A percentile compares a stretch with the other conserved stretches of the same genome.
Evolutionary conservation across 768 basidiomycete genomes (phyloP).

Genomic region (Podaxis pistillaris): DNA sequence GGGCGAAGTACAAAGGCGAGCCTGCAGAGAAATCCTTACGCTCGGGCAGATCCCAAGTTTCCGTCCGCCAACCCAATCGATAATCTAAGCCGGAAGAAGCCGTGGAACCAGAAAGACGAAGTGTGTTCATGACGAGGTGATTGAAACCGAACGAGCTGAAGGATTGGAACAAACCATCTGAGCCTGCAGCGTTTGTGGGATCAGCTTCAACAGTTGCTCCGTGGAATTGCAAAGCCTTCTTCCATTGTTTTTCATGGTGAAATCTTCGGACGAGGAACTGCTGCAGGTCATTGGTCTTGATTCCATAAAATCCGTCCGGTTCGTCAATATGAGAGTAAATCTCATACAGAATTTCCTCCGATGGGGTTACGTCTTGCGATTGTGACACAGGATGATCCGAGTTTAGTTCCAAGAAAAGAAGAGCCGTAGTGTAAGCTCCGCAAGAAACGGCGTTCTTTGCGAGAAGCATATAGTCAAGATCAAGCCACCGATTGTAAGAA

Average conservation of each 20-base stretch:
- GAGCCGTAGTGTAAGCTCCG: slow-evolving; percentile 85
- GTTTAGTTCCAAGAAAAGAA: slow-evolving; percentile 86
- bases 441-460: slow-evolving; percentile 71
- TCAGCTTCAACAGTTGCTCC: slow-evolving; percentile 80
- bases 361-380: slow-evolving; percentile 27
- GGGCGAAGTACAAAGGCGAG: slow-evolving; percentile 69
- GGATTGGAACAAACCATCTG: slow-evolving; percentile 71
- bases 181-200: slow-evolving; percentile 35
- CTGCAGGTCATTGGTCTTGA: slow-evolving; percentile 74
- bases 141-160: slow-evolving; percentile 92
- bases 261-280: slow-evolving; percentile 81
- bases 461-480: slow-evolving; percentile 70
- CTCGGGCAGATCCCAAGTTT: slow-evolving; percentile 92
- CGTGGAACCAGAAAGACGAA: slow-evolving; percentile 43
- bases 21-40: slow-evolving; percentile 44
- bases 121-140: slow-evolving; percentile 73
- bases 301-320: slow-evolving; percentile 97
- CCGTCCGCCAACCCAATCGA: slow-evolving; percentile 90
- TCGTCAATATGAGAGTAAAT: slow-evolving; percentile 97
- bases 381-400: slow-evolving; percentile 42
- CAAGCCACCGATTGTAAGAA: slow-evolving; percentile 78
- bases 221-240: slow-evolving; percentile 86
- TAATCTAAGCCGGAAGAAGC: slow-evolving; percentile 57
- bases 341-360: slow-evolving; percentile 79
- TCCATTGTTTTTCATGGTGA: slow-evolving; percentile 92